These are phyloP conservation scores for Yamadazyma sp. DNA, from an alignment of 805 yeast species.

Conservation along the genomic window DNA sequence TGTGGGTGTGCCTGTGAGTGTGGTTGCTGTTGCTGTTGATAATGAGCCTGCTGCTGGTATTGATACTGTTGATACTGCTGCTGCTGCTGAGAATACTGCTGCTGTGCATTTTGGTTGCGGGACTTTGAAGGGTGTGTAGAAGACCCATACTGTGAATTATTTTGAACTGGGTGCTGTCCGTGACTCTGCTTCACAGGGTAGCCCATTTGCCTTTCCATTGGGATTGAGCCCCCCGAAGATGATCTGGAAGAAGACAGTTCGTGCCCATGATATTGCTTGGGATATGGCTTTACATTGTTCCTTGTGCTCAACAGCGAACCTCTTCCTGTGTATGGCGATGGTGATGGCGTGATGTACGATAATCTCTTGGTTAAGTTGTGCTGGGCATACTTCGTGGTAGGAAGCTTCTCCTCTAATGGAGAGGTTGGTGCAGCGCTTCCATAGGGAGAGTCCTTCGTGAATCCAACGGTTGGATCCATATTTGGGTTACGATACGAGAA, in stretches of 20 bases:
- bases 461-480: constrained; percentile 13
- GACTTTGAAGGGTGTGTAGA: background rate
- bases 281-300: background rate
- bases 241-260: constrained; percentile 11
- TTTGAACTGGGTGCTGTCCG: constrained; percentile 1
- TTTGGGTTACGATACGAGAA: constrained; percentile 31
- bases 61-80: constrained; percentile 5
- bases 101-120: background rate
- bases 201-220: constrained; percentile 5
- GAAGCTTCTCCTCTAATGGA: constrained; percentile 16
- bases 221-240: constrained; percentile 13
- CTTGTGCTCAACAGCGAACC: background rate
- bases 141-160: constrained; percentile 5
- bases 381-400: constrained; percentile 16
- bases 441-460: constrained; percentile 16
- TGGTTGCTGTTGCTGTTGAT: constrained; percentile 4
- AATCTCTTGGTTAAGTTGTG: constrained; percentile 18
- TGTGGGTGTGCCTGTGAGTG: constrained; percentile 1
- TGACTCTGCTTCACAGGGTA: constrained; percentile 1
- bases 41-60: background rate
- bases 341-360: constrained; percentile 16
- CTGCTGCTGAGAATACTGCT: constrained; percentile 1
- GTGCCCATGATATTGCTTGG: background rate
- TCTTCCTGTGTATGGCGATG: background rate
- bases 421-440: constrained; percentile 15